Evolutionary conservation across 2,329 filamentous ascomycete species (phyloP).

Genomic region (Arachnopeziza araneosa): DNA sequence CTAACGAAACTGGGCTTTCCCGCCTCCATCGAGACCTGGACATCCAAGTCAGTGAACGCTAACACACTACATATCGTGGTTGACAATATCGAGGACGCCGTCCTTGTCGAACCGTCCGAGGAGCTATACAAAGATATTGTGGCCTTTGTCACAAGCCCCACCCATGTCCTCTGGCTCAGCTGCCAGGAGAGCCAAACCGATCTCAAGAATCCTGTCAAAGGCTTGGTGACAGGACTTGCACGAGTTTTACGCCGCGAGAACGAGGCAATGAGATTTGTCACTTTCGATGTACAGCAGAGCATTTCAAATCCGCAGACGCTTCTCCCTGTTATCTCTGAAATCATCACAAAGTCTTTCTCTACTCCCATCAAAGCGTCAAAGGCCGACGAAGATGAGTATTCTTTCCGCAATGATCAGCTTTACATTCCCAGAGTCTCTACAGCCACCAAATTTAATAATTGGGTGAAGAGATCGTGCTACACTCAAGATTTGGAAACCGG

Average conservation of each 20-base stretch:
- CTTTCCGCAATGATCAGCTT: neutral
- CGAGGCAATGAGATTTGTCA: neutral
- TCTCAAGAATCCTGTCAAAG: neutral
- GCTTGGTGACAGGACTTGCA: neutral
- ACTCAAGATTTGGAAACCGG: constrained; percentile 9
- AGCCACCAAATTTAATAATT: constrained; percentile 12
- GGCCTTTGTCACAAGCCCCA: neutral
- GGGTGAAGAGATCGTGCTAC: constrained; percentile 8
- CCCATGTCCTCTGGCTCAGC: neutral
- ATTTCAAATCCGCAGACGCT: neutral
- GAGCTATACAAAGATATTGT: neutral
- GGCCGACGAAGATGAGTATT: neutral
- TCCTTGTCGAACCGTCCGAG: neutral
- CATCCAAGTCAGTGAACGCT: neutral
- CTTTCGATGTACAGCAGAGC: neutral
- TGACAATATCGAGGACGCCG: neutral
- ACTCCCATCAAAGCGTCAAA: neutral
- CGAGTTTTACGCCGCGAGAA: neutral
- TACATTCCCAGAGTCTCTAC: neutral
- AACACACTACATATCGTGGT: neutral
- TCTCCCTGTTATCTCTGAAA: neutral
- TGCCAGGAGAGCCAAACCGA: neutral
- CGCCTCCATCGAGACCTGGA: neutral
- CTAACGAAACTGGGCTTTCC: neutral
- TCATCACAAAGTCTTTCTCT: neutral